Base-by-base conservation (phyloP, 2,329 filamentous ascomycete species). In the Trichophyton simii region DNA sequence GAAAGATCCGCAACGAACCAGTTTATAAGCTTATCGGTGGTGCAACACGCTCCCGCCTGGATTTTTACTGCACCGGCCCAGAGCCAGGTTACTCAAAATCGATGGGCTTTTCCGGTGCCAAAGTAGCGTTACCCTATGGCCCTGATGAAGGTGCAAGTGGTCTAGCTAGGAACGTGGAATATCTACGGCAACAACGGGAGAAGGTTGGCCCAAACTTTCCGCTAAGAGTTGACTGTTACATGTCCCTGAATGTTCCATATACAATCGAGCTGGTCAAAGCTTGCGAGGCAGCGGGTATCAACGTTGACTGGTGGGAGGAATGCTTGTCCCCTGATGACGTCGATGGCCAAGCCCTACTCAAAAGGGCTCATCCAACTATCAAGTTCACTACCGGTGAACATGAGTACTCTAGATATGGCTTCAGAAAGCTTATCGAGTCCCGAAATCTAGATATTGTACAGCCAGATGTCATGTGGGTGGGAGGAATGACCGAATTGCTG, bases 261-360 rank as follows among this genome's bases (percentile, higher is more conserved):
- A 95, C 89, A 3, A 95, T 96, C 67, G 87, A 96, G 75, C 81
- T 96, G 25, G 91, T 88, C 63, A 88, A 91, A 76, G 87, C 86
- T 59, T 90, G 87, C 71, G 83, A 89, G 63, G 88, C 86, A 70
- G 82, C 87, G 68, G 85, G 91, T 67, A 82, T 96, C 66, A 83
- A 92, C 74, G 91, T 96, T 72, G 91, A 96, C 78, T 96, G 91
- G 91, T 96, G 90, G 90, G 91, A 96, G 78, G 91, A 96, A 78
- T 95, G 90, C 66, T 78, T 96, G 65, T 88, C 86, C 34, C 91
- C 91, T 9, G 91, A 96, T 74, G 91, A 96, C 77, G 89, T 88
- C 57, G 91, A 96, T 69, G 91, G 91, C 61, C 95, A 95, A 69
- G 87, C 85, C 66, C 84, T 90, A 72, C 85, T 96, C 77, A 96